A percentile compares a stretch with the other conserved stretches of the same genome.
These are phyloP conservation scores for Dothistroma pini DNA, from an alignment of 2,329 filamentous ascomycete genomes.

Conservation along the genomic window DNA sequence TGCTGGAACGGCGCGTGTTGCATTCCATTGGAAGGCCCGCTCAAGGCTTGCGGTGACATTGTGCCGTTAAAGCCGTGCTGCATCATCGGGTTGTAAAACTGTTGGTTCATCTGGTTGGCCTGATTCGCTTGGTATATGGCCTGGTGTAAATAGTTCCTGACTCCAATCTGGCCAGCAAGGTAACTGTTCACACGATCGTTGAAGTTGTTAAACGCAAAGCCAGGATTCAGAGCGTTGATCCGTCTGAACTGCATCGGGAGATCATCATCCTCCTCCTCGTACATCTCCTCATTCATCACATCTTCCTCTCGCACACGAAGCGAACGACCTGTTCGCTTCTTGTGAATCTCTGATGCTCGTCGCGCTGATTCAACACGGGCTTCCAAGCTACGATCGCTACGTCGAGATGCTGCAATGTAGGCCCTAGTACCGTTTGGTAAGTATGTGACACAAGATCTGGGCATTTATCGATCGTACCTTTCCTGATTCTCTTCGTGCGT, in stretches of 20 bases:
- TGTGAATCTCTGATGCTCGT: constrained; percentile 87
- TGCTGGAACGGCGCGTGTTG: constrained; percentile 41
- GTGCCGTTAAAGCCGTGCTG: constrained; percentile 27
- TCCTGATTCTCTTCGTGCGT: constrained; percentile 81
- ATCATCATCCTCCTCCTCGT: constrained; percentile 89
- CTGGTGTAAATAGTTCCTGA: constrained; percentile 49
- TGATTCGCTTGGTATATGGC: constrained; percentile 44
- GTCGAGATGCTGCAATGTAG: constrained; percentile 85
- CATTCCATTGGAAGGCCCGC: constrained; percentile 14
- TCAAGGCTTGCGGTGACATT: constrained; percentile 28
- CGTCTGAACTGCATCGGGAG: constrained; percentile 63
- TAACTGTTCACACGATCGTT: constrained; percentile 60
- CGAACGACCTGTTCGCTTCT: constrained; percentile 76
- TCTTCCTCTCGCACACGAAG: constrained; percentile 81
- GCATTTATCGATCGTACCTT: constrained; percentile 41
- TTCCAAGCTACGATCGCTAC: constrained; percentile 82
- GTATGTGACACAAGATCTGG: background rate
- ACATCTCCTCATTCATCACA: constrained; percentile 90
- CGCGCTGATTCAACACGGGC: constrained; percentile 83
- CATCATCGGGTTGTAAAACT: constrained; percentile 40
- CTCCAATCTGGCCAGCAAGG: constrained; percentile 55
- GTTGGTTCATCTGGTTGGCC: constrained; percentile 33
- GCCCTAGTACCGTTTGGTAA: constrained; percentile 52
- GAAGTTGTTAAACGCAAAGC: constrained; percentile 38
- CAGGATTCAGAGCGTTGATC: constrained; percentile 58